Base-by-base conservation (phyloP, 2,329 filamentous ascomycete genomes). In the Colletotrichum karsti region DNA sequence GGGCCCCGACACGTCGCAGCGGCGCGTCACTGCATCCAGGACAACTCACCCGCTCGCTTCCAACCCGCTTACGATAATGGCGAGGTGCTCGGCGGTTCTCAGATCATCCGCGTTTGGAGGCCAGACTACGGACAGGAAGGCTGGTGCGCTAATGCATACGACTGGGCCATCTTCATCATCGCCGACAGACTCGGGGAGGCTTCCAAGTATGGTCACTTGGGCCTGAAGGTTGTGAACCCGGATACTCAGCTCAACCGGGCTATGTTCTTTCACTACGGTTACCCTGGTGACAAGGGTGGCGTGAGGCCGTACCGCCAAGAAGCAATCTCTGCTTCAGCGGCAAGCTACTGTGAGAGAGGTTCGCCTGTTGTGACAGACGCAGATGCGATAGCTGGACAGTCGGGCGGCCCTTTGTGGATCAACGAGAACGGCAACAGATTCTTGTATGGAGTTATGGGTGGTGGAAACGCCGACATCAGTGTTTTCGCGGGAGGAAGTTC, bases 1-100 rank as follows among this genome's bases (percentile, higher is more conserved):
- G 74, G 74, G 5, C 72, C 74, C n/a, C 74, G 74, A 18, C 74
- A 74, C 50, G 71, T 76, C 6, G 66, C 73, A 0, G 74, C 74
- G 7, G 74, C 74, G 4, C 70, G 68, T 39, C 74, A 76, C 65
- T 76, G 74, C 64, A 50, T 72, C 15, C 69, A 70, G 8, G 61
- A 54, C 28, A 67, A 69, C 9, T 60, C 67, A 18, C 64, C 61
- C 48, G 60, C 72, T 8, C 68, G 44, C 48, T 75, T 75, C 61
- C 59, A 70, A 12, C 73, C 74, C 9, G 71, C 62, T 8, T 75
- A 68, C 59, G 69, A 74, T 54, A 68, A 72, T 57, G 70, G 70
- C 26, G 69, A 66, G 24, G 50, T 37, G 10, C 69, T 69, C 30
- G 67, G 61, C 44, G 44, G 26, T 20, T 20, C 44, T 20, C 44